phyloP scores from a whole-genome alignment of 2,329 filamentous ascomycete species.

The Podosphaera xanthii region DNA sequence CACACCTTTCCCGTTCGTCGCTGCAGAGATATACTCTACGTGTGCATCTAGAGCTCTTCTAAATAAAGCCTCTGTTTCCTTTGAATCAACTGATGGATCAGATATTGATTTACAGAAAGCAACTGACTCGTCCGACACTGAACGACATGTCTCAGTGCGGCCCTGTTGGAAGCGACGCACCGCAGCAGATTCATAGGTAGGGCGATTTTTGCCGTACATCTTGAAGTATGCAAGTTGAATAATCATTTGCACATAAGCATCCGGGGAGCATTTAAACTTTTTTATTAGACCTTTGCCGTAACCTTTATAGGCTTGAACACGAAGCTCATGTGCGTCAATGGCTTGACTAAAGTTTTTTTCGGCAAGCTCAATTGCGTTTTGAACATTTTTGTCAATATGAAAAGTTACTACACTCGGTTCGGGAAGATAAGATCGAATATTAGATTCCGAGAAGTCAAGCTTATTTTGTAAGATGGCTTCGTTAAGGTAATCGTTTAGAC shows the following conservation, averaged over 20 bases:
- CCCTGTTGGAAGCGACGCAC: constrained; percentile 90
- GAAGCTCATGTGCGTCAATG: constrained; percentile 72
- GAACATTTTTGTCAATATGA: constrained; percentile 48
- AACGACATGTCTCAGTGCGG: constrained; percentile 85
- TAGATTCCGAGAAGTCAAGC: constrained; percentile 64
- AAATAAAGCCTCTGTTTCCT: constrained; percentile 52
- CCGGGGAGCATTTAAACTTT: constrained; percentile 95
- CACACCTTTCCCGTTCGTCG: constrained; percentile 78
- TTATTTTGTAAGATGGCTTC: constrained; percentile 84
- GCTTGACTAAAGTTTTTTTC: constrained; percentile 56
- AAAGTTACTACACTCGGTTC: constrained; percentile 63
- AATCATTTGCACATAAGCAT: constrained; percentile 95
- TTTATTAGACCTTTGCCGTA: constrained; percentile 98
- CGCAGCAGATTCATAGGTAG: constrained; percentile 91
- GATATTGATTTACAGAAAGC: constrained; percentile 76
- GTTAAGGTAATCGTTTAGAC: constrained; percentile 87
- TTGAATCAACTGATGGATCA: constrained; percentile 38
- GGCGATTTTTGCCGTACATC: constrained; percentile 95
- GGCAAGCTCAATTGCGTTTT: constrained; percentile 59
- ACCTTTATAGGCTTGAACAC: constrained; percentile 85
- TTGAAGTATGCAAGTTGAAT: constrained; percentile 97
- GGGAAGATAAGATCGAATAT: constrained; percentile 52
- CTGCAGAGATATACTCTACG: constrained; percentile 73
- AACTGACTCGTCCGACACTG: constrained; percentile 74
- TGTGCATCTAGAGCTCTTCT: constrained; percentile 62